Evolutionary conservation across 305 asterid genomes (phyloP), one percentile per base, ranked within the genome.

Genomic region (Galium porrigens): DNA sequence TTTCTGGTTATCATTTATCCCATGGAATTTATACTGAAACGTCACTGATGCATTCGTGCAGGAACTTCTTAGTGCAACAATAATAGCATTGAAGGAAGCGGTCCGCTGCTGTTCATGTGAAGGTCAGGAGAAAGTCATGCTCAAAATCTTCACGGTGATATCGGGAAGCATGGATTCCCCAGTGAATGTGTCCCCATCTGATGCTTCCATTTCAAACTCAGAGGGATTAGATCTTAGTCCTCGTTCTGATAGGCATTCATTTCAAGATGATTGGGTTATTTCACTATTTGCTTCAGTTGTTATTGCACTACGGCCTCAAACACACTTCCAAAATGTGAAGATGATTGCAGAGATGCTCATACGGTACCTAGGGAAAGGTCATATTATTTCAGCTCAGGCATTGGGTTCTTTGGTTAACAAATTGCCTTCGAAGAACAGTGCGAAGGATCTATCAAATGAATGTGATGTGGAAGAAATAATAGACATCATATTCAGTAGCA

Each of bases 381-480:
- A 92, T 72, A 68, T 89, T 66, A 83, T 84, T 68, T 89, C 99
- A 63, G 94, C 95, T 82, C 95, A 89, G 74, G 96, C 95, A 46
- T 74, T 92, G 86, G 96, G 96, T 69, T 85, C 95, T 70, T 79
- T 92, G 74, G 94, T 89, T 68, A 92, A 89, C 84, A 92, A 92
- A 78, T 78, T 87, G 68, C 95, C 95, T 78, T 65, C 80, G 76
- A 80, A 71, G 61, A 78, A 59, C 49, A 70, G 71, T 54, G 82
- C 69, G 72, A 52, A n/a, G 30, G 69, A 70, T 69, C 68, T 70
- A 29, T 65, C 86, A 55, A 65, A 60, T 62, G 73, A 37, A 56
- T 74, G 78, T 44, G 69, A 69, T 66, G 74, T 89, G 73, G 83
- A 85, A 61, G 88, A 83, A 80, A 86, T 86, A 9, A 58, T 89